Conservation (phyloP, 176 grass and related monocot species). For the Coix lacrymajobi region DNA sequence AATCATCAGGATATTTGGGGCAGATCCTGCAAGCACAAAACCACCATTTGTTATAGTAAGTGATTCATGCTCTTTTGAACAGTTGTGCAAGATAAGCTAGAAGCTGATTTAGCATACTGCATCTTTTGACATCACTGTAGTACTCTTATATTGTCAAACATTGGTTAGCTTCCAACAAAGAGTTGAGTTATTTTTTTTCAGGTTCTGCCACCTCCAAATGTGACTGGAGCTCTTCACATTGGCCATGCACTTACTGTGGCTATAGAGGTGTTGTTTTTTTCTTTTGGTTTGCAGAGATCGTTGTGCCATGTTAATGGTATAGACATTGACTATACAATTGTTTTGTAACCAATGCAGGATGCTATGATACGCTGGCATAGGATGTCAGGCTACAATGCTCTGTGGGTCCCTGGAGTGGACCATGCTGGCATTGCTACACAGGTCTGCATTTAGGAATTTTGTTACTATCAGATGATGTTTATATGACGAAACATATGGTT, state of each 20-base stretch:
- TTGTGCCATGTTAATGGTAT: not conserved
- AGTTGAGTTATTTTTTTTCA: conserved; percentile 13
- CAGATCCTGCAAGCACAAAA: conserved; percentile 60
- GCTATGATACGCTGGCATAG: conserved; percentile 74
- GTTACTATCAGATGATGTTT: not conserved
- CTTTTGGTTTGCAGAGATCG: not conserved
- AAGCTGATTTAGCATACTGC: not conserved
- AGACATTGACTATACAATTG: not conserved
- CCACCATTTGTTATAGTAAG: conserved; percentile 71
- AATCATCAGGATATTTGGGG: conserved; percentile 59
- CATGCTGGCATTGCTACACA: conserved; percentile 82
- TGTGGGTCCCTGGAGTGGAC: conserved; percentile 84
- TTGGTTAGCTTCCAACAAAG: not conserved
- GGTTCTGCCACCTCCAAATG: conserved; percentile 75
- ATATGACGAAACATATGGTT: not conserved
- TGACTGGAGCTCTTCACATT: conserved; percentile 82
- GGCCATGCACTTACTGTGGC: conserved; percentile 63
- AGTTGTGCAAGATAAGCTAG: not conserved
- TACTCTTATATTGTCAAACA: not conserved
- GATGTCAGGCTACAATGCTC: conserved; percentile 83
- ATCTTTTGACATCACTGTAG: not conserved
- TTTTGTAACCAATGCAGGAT: conserved; percentile 53
- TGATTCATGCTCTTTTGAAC: not conserved
- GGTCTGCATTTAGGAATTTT: conserved; percentile 45
- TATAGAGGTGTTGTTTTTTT: conserved; percentile 46